Evolutionary conservation across 2,329 filamentous ascomycete species (phyloP).

Genomic region (Cladophialophora carrionii): DNA sequence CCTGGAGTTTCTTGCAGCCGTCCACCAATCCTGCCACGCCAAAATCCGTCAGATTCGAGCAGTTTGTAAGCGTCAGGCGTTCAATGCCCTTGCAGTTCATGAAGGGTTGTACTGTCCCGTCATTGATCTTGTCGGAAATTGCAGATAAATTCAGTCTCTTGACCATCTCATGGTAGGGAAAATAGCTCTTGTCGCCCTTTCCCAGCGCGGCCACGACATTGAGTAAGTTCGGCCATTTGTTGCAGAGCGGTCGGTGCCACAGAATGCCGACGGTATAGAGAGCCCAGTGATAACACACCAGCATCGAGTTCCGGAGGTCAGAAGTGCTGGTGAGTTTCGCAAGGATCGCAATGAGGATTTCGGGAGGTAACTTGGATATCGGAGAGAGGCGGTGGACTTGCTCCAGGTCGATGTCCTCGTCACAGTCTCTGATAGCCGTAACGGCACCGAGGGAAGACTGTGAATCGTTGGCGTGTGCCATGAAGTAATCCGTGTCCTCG

Average conservation of each 20-base stretch:
- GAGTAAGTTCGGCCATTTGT: slow-evolving; percentile 78
- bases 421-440: slow-evolving; percentile 75
- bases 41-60: slow-evolving; percentile 78
- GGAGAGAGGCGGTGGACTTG: slow-evolving; percentile 73
- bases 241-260: slow-evolving; percentile 93
- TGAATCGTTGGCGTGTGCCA: slow-evolving; percentile 80
- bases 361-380: slow-evolving; percentile 82
- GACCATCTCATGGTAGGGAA: slow-evolving; percentile 86
- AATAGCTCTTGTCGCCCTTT: slow-evolving; percentile 70
- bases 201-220: slow-evolving; percentile 75
- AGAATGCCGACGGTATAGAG: slow-evolving; percentile 88
- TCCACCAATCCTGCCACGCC: slow-evolving; percentile 79
- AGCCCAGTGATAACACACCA: slow-evolving; percentile 93
- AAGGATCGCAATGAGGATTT: slow-evolving; percentile 93
- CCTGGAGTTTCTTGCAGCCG: slow-evolving; percentile 78
- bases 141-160: slow-evolving; percentile 87
- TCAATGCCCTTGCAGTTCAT: slow-evolving; percentile 87
- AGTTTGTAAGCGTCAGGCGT: slow-evolving; percentile 88
- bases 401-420: slow-evolving; percentile 52
- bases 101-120: slow-evolving; percentile 84
- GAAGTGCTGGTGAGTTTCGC: slow-evolving; percentile 73
- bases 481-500: slow-evolving; percentile 93
- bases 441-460: slow-evolving; percentile 81
- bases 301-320: slow-evolving; percentile 85
- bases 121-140: slow-evolving; percentile 75